Percentiles rank a stretch among this genome's conserved stretches.
Conservation (phyloP, 768 basidiomycete species). For the Termitomyces bulborhizus region DNA sequence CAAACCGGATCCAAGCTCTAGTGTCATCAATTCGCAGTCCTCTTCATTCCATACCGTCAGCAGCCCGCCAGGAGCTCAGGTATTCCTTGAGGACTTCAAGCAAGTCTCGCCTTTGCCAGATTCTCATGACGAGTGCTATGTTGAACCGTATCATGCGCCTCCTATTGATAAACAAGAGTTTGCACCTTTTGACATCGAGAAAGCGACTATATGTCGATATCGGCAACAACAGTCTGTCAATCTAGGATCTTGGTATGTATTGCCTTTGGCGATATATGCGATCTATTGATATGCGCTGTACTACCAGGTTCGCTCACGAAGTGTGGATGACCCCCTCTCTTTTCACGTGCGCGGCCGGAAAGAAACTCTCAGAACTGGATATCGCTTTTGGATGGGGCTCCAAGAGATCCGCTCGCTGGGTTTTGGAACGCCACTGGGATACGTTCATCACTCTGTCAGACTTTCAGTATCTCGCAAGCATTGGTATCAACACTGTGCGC, state of each 20-base stretch:
- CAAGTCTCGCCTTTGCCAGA: conserved; percentile 1
- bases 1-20: conserved; percentile 18
- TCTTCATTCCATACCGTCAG: background rate
- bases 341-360: conserved; percentile 50
- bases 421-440: conserved; percentile 74
- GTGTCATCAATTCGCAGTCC: background rate
- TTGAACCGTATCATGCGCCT: conserved; percentile 25
- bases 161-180: conserved; percentile 29
- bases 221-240: conserved; percentile 61
- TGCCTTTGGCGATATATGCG: background rate
- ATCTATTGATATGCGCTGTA: background rate
- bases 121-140: conserved; percentile 15
- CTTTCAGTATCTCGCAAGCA: conserved; percentile 57
- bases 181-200: conserved; percentile 40
- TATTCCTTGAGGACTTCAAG: background rate
- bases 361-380: conserved; percentile 52
- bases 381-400: conserved; percentile 60
- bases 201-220: conserved; percentile 51
- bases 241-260: conserved; percentile 54
- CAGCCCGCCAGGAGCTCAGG: background rate
- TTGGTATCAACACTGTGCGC: conserved; percentile 67
- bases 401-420: conserved; percentile 32
- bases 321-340: conserved; percentile 69
- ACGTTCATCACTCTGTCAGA: conserved; percentile 61
- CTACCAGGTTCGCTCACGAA: conserved; percentile 62